A percentile compares a stretch with the other conserved stretches of the same genome.
phyloP scores from a whole-genome alignment of 2,329 filamentous ascomycete species.

The Fulvia fulva region DNA sequence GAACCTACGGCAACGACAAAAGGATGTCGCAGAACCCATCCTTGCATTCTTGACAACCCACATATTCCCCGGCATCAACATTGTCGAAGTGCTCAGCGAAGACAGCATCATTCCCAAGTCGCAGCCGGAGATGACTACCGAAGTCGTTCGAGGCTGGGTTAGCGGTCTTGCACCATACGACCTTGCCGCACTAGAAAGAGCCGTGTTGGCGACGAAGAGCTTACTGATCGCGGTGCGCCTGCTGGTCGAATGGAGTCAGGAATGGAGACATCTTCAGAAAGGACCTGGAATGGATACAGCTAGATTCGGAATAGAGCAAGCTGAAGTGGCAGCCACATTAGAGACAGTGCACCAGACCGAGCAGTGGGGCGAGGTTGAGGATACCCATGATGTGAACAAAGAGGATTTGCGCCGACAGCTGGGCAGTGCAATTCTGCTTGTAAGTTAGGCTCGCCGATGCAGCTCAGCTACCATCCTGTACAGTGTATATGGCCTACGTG shows the following conservation, averaged over 20 bases:
- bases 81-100: slow-evolving; percentile 75
- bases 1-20: slow-evolving; percentile 67
- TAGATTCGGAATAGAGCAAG: slow-evolving; percentile 76
- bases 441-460: slow-evolving; percentile 38
- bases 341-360: slow-evolving; percentile 88
- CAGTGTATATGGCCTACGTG: slow-evolving; percentile 3
- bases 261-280: slow-evolving; percentile 53
- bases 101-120: slow-evolving; percentile 70
- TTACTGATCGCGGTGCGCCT: slow-evolving; percentile 72
- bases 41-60: slow-evolving; percentile 65
- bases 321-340: slow-evolving; percentile 69
- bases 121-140: slow-evolving; percentile 70
- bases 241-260: slow-evolving; percentile 82
- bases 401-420: slow-evolving; percentile 85
- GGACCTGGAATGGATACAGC: slow-evolving; percentile 33
- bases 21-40: slow-evolving; percentile 64
- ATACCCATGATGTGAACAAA: slow-evolving; percentile 93
- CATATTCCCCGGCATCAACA: slow-evolving; percentile 79
- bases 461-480: background rate
- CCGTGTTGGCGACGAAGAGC: slow-evolving; percentile 80
- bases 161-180: slow-evolving; percentile 69
- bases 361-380: slow-evolving; percentile 95
- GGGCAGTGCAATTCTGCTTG: slow-evolving; percentile 78
- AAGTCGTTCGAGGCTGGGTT: slow-evolving; percentile 76
- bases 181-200: slow-evolving; percentile 80